Conservation (phyloP, 148 eudicot genomes). For the Rhododendron simsii region DNA sequence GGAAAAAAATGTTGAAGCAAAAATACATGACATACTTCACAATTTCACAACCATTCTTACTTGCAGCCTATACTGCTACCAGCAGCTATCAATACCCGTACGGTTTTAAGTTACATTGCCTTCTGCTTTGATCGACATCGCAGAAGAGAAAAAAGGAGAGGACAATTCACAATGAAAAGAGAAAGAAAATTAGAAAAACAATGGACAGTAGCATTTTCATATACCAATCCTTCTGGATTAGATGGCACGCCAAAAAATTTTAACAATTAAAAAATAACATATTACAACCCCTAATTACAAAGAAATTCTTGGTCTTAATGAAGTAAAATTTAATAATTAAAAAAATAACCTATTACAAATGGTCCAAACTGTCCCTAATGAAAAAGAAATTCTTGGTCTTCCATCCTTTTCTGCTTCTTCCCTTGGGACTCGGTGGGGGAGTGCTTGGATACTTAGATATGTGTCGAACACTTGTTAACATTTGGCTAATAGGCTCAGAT, state of each 20-base stretch:
- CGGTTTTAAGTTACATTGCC: constrained; percentile 8
- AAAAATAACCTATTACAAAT: too few relatives aligned
- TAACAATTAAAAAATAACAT: too few relatives aligned
- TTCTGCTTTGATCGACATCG: not conserved
- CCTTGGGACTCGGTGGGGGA: too few relatives aligned
- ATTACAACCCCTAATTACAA: too few relatives aligned
- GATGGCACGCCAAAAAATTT: not conserved
- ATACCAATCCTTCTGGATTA: not conserved
- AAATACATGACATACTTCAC: constrained; percentile 10
- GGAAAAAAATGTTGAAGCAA: constrained; percentile 7
- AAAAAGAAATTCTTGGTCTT: too few relatives aligned
- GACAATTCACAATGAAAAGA: not conserved
- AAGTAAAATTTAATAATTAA: too few relatives aligned
- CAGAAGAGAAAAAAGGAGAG: not conserved
- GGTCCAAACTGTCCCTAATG: too few relatives aligned
- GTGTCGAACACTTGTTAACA: too few relatives aligned
- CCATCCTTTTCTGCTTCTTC: too few relatives aligned
- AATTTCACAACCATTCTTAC: constrained; percentile 9
- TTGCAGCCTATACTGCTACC: not conserved
- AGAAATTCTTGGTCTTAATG: too few relatives aligned
- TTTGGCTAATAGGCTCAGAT: too few relatives aligned
- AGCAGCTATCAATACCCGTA: constrained; percentile 5
- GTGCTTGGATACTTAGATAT: too few relatives aligned
- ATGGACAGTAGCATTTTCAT: not conserved
- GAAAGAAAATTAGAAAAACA: not conserved